Conservation (phyloP, 768 basidiomycete genomes). For the Trametes cinnabarina region DNA sequence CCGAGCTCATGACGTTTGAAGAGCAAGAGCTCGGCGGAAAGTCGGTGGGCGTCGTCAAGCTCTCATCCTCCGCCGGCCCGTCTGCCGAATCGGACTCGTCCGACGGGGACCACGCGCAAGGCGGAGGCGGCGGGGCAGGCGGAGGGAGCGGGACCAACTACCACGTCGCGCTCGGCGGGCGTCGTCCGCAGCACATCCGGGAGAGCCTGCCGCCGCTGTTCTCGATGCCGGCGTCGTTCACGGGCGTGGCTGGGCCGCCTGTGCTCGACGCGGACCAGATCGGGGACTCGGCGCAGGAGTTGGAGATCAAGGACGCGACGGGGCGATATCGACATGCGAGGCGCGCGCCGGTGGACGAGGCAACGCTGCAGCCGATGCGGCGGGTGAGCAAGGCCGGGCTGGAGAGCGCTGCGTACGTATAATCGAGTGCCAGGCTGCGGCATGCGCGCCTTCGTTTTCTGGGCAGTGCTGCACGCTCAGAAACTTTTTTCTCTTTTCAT, state of each 20-base stretch:
- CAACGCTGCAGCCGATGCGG: conserved; percentile 83
- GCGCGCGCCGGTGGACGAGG: conserved; percentile 84
- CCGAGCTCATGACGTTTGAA: conserved; percentile 95
- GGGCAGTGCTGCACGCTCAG: no score
- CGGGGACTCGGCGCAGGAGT: conserved; percentile 74
- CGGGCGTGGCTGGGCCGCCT: conserved; percentile 18
- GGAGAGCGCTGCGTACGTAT: conserved; percentile 50
- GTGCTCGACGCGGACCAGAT: conserved; percentile 40
- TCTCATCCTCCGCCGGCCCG: conserved; percentile 30
- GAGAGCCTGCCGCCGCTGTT: conserved; percentile 72
- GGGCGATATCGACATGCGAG: conserved; percentile 88
- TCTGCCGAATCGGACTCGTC: conserved; percentile 30
- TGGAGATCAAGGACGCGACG: conserved; percentile 83
- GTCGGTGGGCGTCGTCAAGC: conserved; percentile 62
- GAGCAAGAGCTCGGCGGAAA: conserved; percentile 84
- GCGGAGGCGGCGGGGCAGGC: no score
- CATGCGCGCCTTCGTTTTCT: no score
- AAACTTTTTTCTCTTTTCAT: no score
- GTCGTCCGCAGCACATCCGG: conserved; percentile 62
- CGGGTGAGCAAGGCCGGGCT: conserved; percentile 92
- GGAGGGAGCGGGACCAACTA: conserved; percentile 32
- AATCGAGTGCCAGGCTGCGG: no score
- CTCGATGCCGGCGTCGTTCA: conserved; percentile 31
- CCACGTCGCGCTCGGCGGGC: conserved; percentile 43
- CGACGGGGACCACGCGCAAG: conserved; percentile 20